Conservation (phyloP, 2,329 filamentous ascomycete species). For the Colletotrichum sidae region DNA sequence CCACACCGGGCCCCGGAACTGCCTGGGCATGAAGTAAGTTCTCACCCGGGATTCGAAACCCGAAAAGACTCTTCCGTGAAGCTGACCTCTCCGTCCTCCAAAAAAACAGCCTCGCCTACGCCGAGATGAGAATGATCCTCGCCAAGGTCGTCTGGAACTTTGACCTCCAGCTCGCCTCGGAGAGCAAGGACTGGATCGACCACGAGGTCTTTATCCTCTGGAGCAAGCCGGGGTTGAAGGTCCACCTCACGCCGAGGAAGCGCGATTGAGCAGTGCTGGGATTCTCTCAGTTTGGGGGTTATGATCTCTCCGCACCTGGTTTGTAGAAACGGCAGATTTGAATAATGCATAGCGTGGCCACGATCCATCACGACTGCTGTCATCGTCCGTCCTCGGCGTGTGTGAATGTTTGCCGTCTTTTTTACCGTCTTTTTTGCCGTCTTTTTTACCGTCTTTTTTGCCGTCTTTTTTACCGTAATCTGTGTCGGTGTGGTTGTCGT, state of each 20-base stretch:
- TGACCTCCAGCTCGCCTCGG: conserved; percentile 16
- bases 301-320: too few species aligned
- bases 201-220: conserved; percentile 16
- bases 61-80: not conserved
- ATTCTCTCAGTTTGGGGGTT: too few species aligned
- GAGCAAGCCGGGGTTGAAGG: conserved; percentile 27
- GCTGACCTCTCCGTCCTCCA: not conserved
- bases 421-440: too few species aligned
- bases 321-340: too few species aligned
- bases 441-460: too few species aligned
- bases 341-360: too few species aligned
- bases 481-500: too few species aligned
- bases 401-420: too few species aligned
- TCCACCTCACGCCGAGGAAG: conserved; percentile 29
- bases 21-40: conserved; percentile 30
- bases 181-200: conserved; percentile 26
- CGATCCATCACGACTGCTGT: too few species aligned
- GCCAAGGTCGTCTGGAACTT: conserved; percentile 29
- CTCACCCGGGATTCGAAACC: not conserved
- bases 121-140: conserved; percentile 33
- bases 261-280: not conserved
- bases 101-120: conserved; percentile 31
- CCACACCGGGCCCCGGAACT: conserved; percentile 28
- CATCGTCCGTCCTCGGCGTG: too few species aligned
- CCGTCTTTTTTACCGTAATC: too few species aligned